phyloP scores from a whole-genome alignment of 768 basidiomycete genomes.

The Boletus subparvulus region DNA sequence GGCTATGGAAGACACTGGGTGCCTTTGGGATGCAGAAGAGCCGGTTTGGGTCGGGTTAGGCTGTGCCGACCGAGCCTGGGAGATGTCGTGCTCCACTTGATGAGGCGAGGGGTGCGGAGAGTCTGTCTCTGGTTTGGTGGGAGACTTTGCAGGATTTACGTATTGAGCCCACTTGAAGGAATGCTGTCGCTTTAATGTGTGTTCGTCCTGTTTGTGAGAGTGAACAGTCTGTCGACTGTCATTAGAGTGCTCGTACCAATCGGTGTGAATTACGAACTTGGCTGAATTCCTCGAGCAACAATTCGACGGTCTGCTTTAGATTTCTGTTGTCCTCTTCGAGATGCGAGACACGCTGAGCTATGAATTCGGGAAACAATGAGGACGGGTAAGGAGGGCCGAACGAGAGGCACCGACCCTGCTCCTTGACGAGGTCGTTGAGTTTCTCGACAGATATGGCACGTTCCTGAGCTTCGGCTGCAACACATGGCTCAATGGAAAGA shows the following conservation, averaged over 20 bases:
- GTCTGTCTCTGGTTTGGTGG: conserved; percentile 72
- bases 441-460: conserved; percentile 60
- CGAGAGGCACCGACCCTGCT: conserved; percentile 58
- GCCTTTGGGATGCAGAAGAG: conserved; percentile 34
- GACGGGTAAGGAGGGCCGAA: neutral
- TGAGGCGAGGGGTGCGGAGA: conserved; percentile 82
- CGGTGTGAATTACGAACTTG: conserved; percentile 39
- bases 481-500: neutral
- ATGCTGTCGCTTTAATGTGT: conserved; percentile 63
- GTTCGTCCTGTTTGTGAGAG: conserved; percentile 32
- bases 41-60: conserved; percentile 12
- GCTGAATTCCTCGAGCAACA: conserved; percentile 65
- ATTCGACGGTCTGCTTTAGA: conserved; percentile 59
- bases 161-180: conserved; percentile 91
- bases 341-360: conserved; percentile 65
- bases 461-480: conserved; percentile 58
- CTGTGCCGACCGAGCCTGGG: conserved; percentile 36
- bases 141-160: conserved; percentile 73
- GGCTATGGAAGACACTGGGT: conserved; percentile 27
- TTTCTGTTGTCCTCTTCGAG: conserved; percentile 80
- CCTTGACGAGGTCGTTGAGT: conserved; percentile 63
- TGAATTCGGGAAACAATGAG: conserved; percentile 5
- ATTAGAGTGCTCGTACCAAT: conserved; percentile 14
- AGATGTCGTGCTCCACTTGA: conserved; percentile 67
- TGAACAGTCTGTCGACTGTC: conserved; percentile 4